phyloP scores from a whole-genome alignment of 768 basidiomycete genomes.

The Suillus subluteus region DNA sequence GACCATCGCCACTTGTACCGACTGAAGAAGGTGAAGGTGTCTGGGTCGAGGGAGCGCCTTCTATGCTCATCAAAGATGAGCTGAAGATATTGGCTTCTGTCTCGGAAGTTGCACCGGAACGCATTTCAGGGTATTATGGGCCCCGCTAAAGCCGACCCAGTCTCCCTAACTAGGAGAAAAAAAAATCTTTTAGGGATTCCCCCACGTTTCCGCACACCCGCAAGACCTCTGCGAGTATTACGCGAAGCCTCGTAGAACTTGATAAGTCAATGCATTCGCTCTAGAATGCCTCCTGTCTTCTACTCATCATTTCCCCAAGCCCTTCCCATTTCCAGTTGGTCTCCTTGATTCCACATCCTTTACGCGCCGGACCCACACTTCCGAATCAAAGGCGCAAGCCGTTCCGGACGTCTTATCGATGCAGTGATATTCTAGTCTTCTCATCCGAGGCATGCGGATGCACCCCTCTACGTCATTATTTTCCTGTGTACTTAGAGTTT shows the following conservation, averaged over 20 bases:
- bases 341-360: conserved; percentile 52
- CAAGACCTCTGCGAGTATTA: conserved; percentile 48
- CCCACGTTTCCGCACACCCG: conserved; percentile 60
- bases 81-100: conserved; percentile 29
- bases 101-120: conserved; percentile 43
- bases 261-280: conserved; percentile 47
- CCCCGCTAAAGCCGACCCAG: conserved; percentile 35
- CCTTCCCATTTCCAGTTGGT: conserved; percentile 73
- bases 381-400: no score
- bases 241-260: conserved; percentile 51
- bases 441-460: no score
- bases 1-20: conserved; percentile 16
- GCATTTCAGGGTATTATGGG: conserved; percentile 55
- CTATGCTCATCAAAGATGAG: conserved; percentile 34
- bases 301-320: conserved; percentile 41
- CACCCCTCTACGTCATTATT: no score
- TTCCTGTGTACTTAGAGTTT: no score
- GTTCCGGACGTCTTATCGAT: no score
- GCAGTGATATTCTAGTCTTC: no score
- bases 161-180: conserved; percentile 53
- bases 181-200: conserved; percentile 47
- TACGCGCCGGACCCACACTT: no score
- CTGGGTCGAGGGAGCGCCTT: conserved; percentile 37
- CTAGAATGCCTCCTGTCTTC: conserved; percentile 76
- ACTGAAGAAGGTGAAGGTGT: conserved; percentile 22